Percentiles rank a stretch among this genome's conserved stretches.
Conservation (phyloP, 2,329 filamentous ascomycete genomes). For the Sporothrix phasma region DNA sequence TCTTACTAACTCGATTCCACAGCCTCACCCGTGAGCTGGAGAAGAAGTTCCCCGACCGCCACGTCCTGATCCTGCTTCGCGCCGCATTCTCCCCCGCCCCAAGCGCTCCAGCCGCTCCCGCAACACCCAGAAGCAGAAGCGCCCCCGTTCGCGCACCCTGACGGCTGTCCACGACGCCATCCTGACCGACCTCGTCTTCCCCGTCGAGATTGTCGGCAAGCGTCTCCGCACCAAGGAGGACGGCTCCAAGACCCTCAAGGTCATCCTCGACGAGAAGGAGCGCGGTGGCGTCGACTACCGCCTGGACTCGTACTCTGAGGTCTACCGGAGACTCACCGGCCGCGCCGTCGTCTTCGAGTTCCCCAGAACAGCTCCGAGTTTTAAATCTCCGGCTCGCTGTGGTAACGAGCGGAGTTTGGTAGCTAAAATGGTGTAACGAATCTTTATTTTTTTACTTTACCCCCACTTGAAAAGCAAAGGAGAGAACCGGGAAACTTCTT, state of each 20-base stretch:
- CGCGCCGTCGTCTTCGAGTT: conserved; percentile 98
- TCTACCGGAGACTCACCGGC: conserved; percentile 96
- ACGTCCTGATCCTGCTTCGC: conserved; percentile 97
- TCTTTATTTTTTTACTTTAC: background rate
- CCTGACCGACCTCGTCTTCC: conserved; percentile 96
- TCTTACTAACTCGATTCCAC: background rate
- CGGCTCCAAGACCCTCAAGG: conserved; percentile 96
- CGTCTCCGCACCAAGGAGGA: conserved; percentile 98
- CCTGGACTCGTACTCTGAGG: conserved; percentile 98
- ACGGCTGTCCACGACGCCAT: conserved; percentile 98
- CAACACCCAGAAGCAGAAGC: conserved; percentile 97
- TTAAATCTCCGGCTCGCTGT: conserved; percentile 39
- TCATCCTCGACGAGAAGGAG: conserved; percentile 99
- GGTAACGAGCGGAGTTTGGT: background rate
- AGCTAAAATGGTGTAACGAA: conserved; percentile 5
- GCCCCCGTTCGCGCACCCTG: conserved; percentile 92
- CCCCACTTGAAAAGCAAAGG: conserved; percentile 4
- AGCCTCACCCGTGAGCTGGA: conserved; percentile 99
- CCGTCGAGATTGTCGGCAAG: conserved; percentile 99
- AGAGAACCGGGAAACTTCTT: background rate
- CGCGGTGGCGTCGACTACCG: conserved; percentile 98
- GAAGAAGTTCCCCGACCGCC: conserved; percentile 99
- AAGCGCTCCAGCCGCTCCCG: conserved; percentile 96
- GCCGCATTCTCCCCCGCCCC: conserved; percentile 96
- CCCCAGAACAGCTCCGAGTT: conserved; percentile 74